Base-by-base conservation (phyloP, 2,329 filamentous ascomycete genomes). In the Neofusicoccum sp. region DNA sequence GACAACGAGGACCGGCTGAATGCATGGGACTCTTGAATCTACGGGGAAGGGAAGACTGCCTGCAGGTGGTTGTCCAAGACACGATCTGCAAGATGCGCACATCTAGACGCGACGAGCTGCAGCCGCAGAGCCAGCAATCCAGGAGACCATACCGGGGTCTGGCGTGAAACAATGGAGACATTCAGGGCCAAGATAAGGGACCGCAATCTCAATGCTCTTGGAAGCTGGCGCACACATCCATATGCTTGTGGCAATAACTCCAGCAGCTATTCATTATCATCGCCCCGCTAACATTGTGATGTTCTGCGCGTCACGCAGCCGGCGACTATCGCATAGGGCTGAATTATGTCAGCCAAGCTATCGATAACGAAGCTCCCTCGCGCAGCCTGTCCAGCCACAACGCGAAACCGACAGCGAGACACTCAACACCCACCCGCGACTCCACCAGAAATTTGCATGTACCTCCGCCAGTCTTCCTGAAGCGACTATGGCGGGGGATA, bases 401-500 rank as follows among this genome's bases (percentile, higher is more conserved):
- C 20, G 48, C 48, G 16, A 53, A 53, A 53, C 48, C 48, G 40
- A 38, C 48, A 53, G 48, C 33, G 51, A 43, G 51, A 56, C 51
- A 56, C 51, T 43, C 43, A 38, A 56, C 51, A 43, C 51, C 9
- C 28, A 1, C 28, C 14, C 34, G 33, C 34, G 20, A 28, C 36
- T 14, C 51, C 51, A 33, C 51, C 51, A 24, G 51, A 20, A 40
- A 33, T 30, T 41, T 28, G 20, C 51, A 56, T 56, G 51, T 38
- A 12, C 51, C 6, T 40, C 9, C 36, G 38, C 51, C 2, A 28
- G n/a, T 11, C 34, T 24, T 56, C 38, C 28, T 56, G 51, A 56
- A 56, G 7, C 33, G 43, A 56, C 5, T n/a, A 56, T 56, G 51
- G 36, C 51, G 51, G 51, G 51, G 36, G 51, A 28, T 40, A 43